phyloP scores from a whole-genome alignment of 768 basidiomycete genomes.

The Mycena rebaudengoi region DNA sequence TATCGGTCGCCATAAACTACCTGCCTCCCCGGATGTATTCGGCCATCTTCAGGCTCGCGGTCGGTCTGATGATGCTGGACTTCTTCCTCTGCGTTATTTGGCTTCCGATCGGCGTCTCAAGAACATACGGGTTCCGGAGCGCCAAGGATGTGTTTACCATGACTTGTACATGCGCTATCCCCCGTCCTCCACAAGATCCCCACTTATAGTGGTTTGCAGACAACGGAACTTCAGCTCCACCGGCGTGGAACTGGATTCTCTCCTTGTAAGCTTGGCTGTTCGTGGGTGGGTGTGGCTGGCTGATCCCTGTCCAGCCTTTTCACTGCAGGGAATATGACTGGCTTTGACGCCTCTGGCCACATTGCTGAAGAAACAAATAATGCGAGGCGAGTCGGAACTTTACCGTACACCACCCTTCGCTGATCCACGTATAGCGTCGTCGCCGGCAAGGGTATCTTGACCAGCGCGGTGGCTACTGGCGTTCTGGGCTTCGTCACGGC shows the following conservation, averaged over 20 bases:
- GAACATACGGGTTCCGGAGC: constrained; percentile 88
- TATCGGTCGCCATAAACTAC: constrained; percentile 86
- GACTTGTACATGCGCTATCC: constrained; percentile 62
- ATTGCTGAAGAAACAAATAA: constrained; percentile 91
- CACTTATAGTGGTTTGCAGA: constrained; percentile 51
- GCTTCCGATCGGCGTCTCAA: constrained; percentile 91
- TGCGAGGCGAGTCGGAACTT: constrained; percentile 55
- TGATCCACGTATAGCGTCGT: constrained; percentile 57
- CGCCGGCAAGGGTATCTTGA: constrained; percentile 85
- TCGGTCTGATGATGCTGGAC: constrained; percentile 82
- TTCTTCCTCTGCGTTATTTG: constrained; percentile 90
- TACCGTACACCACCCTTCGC: neutral
- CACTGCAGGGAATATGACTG: constrained; percentile 87
- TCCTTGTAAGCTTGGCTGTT: constrained; percentile 70
- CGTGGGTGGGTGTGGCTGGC: neutral
- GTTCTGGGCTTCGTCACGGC: constrained; percentile 80
- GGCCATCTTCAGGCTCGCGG: constrained; percentile 77
- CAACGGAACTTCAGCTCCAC: constrained; percentile 88
- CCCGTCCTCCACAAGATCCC: neutral
- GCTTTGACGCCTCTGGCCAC: constrained; percentile 90
- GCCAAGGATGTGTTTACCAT: constrained; percentile 85
- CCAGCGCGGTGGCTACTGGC: constrained; percentile 80
- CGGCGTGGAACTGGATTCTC: constrained; percentile 92
- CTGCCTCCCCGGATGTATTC: constrained; percentile 82
- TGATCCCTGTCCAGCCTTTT: constrained; percentile 63